Evolutionary conservation across 228 moss, liverwort and hornwort species (phyloP), one percentile per base, ranked within the genome.

Genomic region (Sphagnum magellanicum): DNA sequence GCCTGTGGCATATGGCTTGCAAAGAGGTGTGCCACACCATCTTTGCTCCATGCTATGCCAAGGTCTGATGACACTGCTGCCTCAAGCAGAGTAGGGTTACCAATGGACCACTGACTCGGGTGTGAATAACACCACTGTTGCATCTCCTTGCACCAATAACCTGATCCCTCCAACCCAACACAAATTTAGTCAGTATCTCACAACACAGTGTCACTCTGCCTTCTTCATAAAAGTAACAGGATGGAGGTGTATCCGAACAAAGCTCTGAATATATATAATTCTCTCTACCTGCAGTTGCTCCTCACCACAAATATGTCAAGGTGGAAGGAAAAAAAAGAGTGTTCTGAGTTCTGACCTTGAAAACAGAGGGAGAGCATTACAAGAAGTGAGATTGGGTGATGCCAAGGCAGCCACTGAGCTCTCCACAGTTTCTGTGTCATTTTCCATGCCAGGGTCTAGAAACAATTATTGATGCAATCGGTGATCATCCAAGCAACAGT

Each of bases 41-140:
- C 88, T 72, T 79, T 79, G 70, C 80, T 85, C 88, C 85, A 88
- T 61, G 79, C 78, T 55, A 88, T 5, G 17, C 88, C 88, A 71
- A 79, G 77, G 70, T 88, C 88, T 49, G 84, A 70, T 63, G 88
- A 88, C n/a, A 84, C 78, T 59, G 82, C 77, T 51, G 85, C 82
- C 74, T 82, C 73, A 71, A 85, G 50, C 49, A 88, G 71, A 53
- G 82, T 75, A 67, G 68, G 66, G 8, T 76, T 85, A 58, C 79
- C 82, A n/a, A 65, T 82, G 67, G 16, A 80, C 60, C 51, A 85
- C 84, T 14, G 79, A 71, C 67, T 85, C 85, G 65, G 88, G 88
- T 59, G 84, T 82, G 78, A 88, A 85, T 9, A 88, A 73, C 63
- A 88, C 59, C 50, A 88, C 76, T 58, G 88, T 82, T 66, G 82